Conservation (phyloP, 1,284 basidiomycete genomes). For the Fistulina hepatica region DNA sequence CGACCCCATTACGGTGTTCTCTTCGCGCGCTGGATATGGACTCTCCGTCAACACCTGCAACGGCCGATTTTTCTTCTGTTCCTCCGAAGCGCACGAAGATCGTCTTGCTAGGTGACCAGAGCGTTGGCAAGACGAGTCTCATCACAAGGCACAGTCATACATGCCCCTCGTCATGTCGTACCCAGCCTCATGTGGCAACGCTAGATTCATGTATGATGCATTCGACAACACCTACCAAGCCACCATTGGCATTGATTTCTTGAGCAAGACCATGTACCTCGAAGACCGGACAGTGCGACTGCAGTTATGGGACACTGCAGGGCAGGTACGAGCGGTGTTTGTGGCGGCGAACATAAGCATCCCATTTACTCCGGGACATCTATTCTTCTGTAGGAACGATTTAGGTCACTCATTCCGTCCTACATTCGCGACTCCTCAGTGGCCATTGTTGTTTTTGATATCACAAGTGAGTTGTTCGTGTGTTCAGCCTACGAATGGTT, state of each 20-base stretch:
- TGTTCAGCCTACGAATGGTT: constrained; percentile 2
- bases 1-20: too few species aligned
- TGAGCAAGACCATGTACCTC: constrained; percentile 99
- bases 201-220: constrained; percentile 97
- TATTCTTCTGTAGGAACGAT: constrained; percentile 65
- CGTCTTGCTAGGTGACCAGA: constrained; percentile 87
- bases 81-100: constrained; percentile 95
- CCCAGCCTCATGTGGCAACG: constrained; percentile 1
- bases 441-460: constrained; percentile 97
- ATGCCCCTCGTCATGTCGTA: neutral
- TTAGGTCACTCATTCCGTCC: constrained; percentile 95
- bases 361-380: neutral
- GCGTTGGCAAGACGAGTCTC: constrained; percentile 93
- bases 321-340: constrained; percentile 51
- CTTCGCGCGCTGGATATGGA: too few species aligned
- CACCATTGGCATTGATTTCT: constrained; percentile 98
- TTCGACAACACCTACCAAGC: constrained; percentile 99
- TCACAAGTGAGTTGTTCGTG: constrained; percentile 69
- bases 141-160: constrained; percentile 75
- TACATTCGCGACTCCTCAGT: constrained; percentile 99
- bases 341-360: neutral
- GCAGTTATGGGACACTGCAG: constrained; percentile 98
- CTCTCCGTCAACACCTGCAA: constrained; percentile 50
- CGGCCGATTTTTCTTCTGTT: constrained; percentile 72
- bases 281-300: constrained; percentile 96